A percentile compares a stretch with the other conserved stretches of the same genome.
phyloP scores from a whole-genome alignment of 495 filamentous ascomycete species.

The Aspergillus bridgeri region DNA sequence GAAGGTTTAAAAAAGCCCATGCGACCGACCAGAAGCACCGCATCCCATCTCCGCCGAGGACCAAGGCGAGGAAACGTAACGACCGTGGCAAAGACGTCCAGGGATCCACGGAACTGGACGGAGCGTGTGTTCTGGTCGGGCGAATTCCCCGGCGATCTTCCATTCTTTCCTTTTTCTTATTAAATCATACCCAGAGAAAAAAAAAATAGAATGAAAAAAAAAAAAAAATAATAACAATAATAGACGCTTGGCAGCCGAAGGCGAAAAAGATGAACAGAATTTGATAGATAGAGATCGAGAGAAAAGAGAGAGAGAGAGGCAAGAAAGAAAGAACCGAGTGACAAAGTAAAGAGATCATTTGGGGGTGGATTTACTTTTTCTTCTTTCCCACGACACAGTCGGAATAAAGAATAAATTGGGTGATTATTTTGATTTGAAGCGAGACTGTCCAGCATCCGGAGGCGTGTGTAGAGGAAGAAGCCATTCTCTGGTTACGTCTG shows the following conservation, averaged over 20 bases:
- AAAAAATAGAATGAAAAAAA: not conserved
- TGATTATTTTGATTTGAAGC: not conserved
- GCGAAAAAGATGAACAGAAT: slow-evolving; percentile 2
- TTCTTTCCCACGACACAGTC: not conserved
- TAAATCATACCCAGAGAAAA: not conserved
- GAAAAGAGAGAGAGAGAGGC: not conserved
- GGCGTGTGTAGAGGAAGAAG: not conserved
- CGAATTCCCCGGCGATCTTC: slow-evolving; percentile 7
- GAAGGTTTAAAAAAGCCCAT: not conserved
- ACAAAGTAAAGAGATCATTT: not conserved
- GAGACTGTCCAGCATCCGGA: not conserved
- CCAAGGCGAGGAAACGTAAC: not conserved
- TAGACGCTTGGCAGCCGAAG: not conserved
- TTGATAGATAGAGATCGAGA: not conserved
- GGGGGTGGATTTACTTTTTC: slow-evolving; percentile 6
- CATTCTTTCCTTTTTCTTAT: not conserved
- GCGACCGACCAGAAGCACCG: not conserved
- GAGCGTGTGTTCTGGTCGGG: not conserved
- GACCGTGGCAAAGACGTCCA: not conserved
- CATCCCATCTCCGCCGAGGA: not conserved
- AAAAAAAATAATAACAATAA: slow-evolving; percentile 5
- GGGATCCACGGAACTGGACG: slow-evolving; percentile 8
- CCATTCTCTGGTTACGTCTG: not conserved
- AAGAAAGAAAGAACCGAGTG: not conserved
- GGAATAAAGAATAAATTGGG: not conserved